These are phyloP conservation scores for Hippophae rhamnoides DNA, from an alignment of 306 rosid genomes.

Conservation along the genomic window DNA sequence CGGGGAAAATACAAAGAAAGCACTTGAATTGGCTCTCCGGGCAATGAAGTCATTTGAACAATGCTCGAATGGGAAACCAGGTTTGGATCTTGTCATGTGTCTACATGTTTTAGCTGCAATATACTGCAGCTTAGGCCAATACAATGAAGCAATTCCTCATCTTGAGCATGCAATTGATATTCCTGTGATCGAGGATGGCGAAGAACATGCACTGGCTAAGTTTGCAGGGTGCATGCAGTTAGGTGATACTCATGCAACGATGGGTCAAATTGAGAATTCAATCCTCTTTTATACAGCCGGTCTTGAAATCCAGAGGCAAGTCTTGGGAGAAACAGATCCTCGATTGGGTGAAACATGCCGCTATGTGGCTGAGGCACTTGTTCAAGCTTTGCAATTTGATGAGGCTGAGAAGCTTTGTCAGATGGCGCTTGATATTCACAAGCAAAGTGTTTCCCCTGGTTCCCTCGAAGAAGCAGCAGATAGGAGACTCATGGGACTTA, in stretches of 20 bases:
- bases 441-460: conserved; percentile 47
- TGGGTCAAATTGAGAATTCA: conserved; percentile 83
- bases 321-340: conserved; percentile 72
- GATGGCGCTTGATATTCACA: conserved; percentile 78
- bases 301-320: conserved; percentile 62
- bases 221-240: conserved; percentile 91
- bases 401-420: conserved; percentile 81
- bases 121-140: conserved; percentile 65
- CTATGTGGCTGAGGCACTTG: conserved; percentile 89
- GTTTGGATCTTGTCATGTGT: conserved; percentile 80
- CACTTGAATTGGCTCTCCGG: conserved; percentile 70
- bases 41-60: conserved; percentile 59
- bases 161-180: conserved; percentile 61
- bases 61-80: conserved; percentile 43
- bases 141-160: conserved; percentile 61
- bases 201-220: conserved; percentile 68
- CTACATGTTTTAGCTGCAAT: conserved; percentile 75
- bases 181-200: conserved; percentile 56
- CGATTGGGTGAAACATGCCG: conserved; percentile 85
- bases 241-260: conserved; percentile 83
- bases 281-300: conserved; percentile 63
- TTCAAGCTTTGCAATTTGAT: conserved; percentile 74
- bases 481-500: conserved; percentile 91
- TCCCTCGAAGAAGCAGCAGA: conserved; percentile 90
- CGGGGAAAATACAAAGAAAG: conserved; percentile 54